A percentile compares a stretch with the other conserved stretches of the same genome.
Evolutionary conservation across 257 asterid species (phyloP).

Genomic region (Handroanthus guayacan): DNA sequence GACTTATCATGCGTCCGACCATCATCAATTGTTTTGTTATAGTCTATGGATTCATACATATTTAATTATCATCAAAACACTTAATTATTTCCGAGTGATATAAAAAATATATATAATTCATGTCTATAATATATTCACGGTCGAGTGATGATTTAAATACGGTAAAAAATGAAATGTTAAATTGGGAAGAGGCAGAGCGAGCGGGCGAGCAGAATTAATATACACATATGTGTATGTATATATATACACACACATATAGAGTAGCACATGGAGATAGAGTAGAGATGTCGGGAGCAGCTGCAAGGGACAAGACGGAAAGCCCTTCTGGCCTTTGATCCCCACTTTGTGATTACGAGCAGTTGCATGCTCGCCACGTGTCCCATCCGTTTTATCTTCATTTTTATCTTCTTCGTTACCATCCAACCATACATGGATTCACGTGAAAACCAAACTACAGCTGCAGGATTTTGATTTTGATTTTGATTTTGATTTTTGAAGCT

Average conservation of each 20-base stretch:
- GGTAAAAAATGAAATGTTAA: too few species aligned
- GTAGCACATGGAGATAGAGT: constrained; percentile 2
- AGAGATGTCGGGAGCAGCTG: neutral
- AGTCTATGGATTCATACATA: too few species aligned
- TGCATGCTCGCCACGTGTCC: constrained; percentile 49
- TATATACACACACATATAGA: too few species aligned
- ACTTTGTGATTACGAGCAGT: constrained; percentile 28
- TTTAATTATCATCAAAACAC: too few species aligned
- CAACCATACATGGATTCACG: neutral
- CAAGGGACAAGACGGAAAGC: neutral
- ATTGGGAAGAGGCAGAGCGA: too few species aligned
- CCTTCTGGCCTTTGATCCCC: neutral
- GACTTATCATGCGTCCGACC: neutral
- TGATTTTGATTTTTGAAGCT: neutral
- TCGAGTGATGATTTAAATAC: too few species aligned
- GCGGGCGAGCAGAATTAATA: too few species aligned
- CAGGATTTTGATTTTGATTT: neutral
- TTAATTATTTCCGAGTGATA: too few species aligned
- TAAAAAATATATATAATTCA: too few species aligned
- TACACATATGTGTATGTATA: too few species aligned
- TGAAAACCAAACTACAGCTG: neutral
- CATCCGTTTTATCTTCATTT: constrained; percentile 20
- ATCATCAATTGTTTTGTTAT: too few species aligned
- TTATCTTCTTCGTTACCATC: constrained; percentile 6
- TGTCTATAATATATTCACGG: too few species aligned